A percentile compares a stretch with the other conserved stretches of the same genome.
phyloP scores from a whole-genome alignment of 305 asterid species.

The Fraxinus platypoda region DNA sequence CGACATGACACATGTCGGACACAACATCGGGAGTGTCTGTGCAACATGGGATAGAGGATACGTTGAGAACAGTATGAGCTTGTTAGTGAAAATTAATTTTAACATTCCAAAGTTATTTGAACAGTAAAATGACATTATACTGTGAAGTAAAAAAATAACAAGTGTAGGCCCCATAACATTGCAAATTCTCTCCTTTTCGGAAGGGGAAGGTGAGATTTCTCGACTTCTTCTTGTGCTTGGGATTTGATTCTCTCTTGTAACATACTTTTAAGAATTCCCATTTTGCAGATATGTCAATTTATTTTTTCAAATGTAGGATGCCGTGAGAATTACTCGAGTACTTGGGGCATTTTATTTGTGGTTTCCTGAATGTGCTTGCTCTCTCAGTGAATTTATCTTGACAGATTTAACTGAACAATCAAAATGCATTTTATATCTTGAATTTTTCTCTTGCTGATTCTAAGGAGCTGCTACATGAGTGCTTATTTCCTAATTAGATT shows the following conservation, averaged over 20 bases:
- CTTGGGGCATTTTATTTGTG: background rate
- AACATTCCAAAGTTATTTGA: background rate
- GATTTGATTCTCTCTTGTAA: background rate
- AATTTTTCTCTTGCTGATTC: background rate
- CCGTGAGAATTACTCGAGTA: background rate
- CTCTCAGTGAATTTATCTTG: background rate
- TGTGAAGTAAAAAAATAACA: background rate
- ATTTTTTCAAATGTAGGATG: background rate
- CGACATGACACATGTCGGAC: background rate
- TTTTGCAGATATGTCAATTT: background rate
- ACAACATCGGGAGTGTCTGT: background rate
- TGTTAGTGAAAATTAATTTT: background rate
- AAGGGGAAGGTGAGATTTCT: background rate
- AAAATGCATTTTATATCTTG: conserved; percentile 1
- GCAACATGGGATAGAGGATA: background rate
- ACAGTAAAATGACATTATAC: background rate
- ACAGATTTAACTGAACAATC: background rate
- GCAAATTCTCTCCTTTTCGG: background rate
- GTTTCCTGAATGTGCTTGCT: background rate
- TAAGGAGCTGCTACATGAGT: conserved; percentile 1
- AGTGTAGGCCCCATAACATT: background rate
- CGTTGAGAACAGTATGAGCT: background rate
- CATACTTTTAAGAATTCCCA: background rate
- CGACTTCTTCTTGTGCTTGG: background rate
- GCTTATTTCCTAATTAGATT: conserved; percentile 6